A percentile compares a stretch with the other conserved stretches of the same genome.
Evolutionary conservation across 139 green algal species (phyloP).

Genomic region (Micromonas pusilla): DNA sequence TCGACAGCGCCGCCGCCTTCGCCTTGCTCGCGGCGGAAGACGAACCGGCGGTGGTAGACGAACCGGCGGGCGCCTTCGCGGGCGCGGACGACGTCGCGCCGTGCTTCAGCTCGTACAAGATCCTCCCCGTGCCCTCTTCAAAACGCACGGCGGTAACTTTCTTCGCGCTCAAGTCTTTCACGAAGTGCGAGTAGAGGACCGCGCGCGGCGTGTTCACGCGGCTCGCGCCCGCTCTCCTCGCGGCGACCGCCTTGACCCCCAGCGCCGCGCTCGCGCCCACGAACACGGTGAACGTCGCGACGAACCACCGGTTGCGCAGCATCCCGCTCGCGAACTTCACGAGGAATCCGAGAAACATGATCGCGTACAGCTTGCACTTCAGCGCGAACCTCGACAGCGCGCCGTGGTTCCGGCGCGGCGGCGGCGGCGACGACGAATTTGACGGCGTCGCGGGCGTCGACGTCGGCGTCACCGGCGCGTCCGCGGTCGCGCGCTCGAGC

Average conservation of each 20-base stretch:
- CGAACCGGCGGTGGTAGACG: no score
- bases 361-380: background rate
- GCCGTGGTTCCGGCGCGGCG: background rate
- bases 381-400: background rate
- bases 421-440: no score
- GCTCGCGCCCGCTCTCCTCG: background rate
- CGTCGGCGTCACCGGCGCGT: no score
- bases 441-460: no score
- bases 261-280: background rate
- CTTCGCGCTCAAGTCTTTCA: background rate
- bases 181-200: conserved; percentile 5
- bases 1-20: background rate
- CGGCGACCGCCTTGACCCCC: background rate
- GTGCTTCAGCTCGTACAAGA: conserved; percentile 21
- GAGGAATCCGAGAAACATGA: background rate
- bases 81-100: background rate
- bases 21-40: background rate
- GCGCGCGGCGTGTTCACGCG: no score
- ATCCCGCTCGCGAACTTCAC: background rate
- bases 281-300: background rate
- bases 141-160: conserved; percentile 6
- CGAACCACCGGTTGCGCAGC: background rate
- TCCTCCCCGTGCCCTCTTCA: conserved; percentile 12
- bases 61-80: background rate
- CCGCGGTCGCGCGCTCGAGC: no score